Percentiles rank a stretch among this genome's conserved stretches.
Evolutionary conservation across 1,284 basidiomycete species (phyloP).

Genomic region (Malassezia pachydermatis): DNA sequence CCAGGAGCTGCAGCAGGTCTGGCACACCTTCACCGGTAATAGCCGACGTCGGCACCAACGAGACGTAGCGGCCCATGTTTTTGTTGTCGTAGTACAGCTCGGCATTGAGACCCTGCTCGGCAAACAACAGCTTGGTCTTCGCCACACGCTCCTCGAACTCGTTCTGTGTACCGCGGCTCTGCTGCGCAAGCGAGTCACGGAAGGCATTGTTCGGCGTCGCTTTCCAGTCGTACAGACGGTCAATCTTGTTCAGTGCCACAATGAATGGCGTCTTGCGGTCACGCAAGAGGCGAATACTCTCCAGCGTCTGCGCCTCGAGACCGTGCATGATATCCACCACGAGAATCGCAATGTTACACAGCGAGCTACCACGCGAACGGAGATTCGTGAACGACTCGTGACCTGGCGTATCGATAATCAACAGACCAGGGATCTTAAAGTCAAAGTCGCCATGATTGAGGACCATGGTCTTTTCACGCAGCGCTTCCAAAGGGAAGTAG

Average conservation of each 20-base stretch:
- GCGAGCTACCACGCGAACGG: constrained; percentile 85
- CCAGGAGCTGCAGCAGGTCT: constrained; percentile 98
- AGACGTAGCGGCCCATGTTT: constrained; percentile 85
- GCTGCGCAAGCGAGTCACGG: constrained; percentile 79
- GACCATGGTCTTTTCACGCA: constrained; percentile 81
- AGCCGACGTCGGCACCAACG: constrained; percentile 92
- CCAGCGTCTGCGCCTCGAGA: constrained; percentile 90
- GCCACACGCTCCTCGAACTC: constrained; percentile 84
- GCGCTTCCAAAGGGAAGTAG: constrained; percentile 96
- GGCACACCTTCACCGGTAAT: constrained; percentile 97
- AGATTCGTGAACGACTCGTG: constrained; percentile 99
- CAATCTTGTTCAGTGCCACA: constrained; percentile 98
- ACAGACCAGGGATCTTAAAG: constrained; percentile 91
- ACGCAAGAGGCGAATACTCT: constrained; percentile 81
- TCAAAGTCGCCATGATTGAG: constrained; percentile 78
- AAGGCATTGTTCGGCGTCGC: constrained; percentile 82
- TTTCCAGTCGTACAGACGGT: constrained; percentile 94
- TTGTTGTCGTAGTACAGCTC: constrained; percentile 96
- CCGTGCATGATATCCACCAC: constrained; percentile 99
- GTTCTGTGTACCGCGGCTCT: constrained; percentile 67
- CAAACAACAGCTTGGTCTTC: constrained; percentile 82
- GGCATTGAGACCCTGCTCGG: constrained; percentile 93
- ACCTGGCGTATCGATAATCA: constrained; percentile 96
- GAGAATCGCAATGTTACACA: constrained; percentile 97
- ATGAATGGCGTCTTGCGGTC: constrained; percentile 98